These are phyloP conservation scores for carrot (Daucus carota) DNA, from an alignment of 129 eudicot species.

Conservation along the genomic window DNA sequence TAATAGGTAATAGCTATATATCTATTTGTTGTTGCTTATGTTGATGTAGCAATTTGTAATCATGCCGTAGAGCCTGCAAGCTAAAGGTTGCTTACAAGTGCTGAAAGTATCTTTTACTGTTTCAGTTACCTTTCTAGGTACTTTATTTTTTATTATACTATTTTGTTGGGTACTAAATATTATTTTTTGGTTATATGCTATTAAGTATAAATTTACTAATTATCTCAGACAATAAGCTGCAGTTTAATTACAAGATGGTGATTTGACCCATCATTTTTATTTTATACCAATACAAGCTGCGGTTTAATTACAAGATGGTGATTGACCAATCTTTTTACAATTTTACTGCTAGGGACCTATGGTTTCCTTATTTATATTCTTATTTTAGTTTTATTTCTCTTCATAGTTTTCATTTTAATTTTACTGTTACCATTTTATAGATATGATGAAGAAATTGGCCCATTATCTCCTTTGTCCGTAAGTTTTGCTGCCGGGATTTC, in stretches of 20 bases:
- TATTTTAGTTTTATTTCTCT: too few species aligned
- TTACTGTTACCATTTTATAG: slow-evolving; percentile 22
- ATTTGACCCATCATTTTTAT: not conserved
- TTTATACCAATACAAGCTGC: not conserved
- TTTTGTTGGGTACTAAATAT: not conserved
- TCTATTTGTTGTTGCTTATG: too few species aligned
- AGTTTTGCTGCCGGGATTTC: slow-evolving; percentile 14
- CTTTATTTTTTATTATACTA: too few species aligned
- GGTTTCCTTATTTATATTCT: too few species aligned
- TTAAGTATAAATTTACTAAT: too few species aligned
- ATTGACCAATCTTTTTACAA: not conserved
- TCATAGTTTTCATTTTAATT: not conserved
- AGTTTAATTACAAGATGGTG: not conserved
- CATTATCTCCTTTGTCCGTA: slow-evolving; percentile 58
- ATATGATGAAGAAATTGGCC: slow-evolving; percentile 63
- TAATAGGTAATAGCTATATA: too few species aligned
- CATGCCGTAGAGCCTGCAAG: not conserved
- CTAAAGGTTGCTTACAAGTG: too few species aligned
- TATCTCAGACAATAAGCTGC: not conserved
- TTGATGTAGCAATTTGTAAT: too few species aligned
- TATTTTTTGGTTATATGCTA: not conserved
- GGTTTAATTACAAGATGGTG: not conserved
- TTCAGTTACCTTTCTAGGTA: not conserved
- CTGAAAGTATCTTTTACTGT: too few species aligned
- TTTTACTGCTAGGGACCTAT: not conserved